These are phyloP conservation scores for Boletus barrowsii DNA, from an alignment of 768 basidiomycete genomes.

Conservation along the genomic window DNA sequence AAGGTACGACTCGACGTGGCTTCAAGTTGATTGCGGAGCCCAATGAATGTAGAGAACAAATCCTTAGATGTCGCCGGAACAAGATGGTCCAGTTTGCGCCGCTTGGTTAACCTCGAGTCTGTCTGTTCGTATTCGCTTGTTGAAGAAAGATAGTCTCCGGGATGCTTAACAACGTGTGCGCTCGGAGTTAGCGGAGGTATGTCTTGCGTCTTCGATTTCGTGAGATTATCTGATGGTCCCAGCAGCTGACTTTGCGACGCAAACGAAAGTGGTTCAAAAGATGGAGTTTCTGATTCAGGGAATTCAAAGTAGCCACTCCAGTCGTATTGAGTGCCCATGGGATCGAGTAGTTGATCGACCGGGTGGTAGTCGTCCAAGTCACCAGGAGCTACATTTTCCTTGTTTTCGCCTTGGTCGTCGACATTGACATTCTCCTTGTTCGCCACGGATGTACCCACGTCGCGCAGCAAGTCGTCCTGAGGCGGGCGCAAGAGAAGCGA, in stretches of 20 bases:
- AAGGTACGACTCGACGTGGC: neutral
- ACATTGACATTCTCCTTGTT: conserved; percentile 17
- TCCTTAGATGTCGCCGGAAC: conserved; percentile 25
- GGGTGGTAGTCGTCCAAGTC: neutral
- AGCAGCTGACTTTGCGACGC: conserved; percentile 14
- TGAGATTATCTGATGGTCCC: conserved; percentile 1
- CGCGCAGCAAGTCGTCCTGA: conserved; percentile 3
- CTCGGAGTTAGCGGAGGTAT: conserved; percentile 5
- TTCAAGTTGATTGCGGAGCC: conserved; percentile 22
- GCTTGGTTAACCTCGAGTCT: conserved; percentile 12
- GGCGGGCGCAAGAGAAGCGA: conserved; percentile 3
- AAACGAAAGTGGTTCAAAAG: conserved; percentile 28
- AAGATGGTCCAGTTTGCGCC: conserved; percentile 24
- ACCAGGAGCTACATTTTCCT: conserved; percentile 15
- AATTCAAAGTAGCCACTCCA: conserved; percentile 25
- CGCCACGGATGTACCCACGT: neutral
- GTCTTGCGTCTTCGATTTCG: conserved; percentile 3
- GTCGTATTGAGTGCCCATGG: conserved; percentile 9
- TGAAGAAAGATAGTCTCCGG: neutral
- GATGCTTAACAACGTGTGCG: neutral
- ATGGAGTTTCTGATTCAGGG: conserved; percentile 14
- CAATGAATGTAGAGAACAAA: conserved; percentile 24
- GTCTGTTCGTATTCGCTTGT: conserved; percentile 1
- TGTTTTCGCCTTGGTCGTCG: conserved; percentile 11
- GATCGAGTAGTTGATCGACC: neutral